These are phyloP conservation scores for Paxillus involutus DNA, from an alignment of 768 basidiomycete genomes.

Conservation along the genomic window DNA sequence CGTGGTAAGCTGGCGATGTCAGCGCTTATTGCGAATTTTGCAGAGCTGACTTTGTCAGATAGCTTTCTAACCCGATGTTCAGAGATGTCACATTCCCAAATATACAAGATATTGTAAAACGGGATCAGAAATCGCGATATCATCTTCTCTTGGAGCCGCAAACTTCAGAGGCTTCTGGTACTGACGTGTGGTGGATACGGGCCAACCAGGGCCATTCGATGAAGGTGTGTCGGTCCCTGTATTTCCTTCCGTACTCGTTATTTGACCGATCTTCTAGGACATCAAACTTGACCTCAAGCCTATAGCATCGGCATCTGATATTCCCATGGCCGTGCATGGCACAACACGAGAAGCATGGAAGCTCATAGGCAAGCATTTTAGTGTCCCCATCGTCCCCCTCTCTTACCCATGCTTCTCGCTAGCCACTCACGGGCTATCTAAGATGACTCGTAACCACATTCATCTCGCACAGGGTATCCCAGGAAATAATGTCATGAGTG, in stretches of 20 bases:
- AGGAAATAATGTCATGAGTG: constrained; percentile 70
- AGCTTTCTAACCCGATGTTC: constrained; percentile 75
- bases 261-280: constrained; percentile 38
- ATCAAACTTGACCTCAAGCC: constrained; percentile 68
- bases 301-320: constrained; percentile 55
- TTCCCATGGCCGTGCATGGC: constrained; percentile 84
- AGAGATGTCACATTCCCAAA: constrained; percentile 52
- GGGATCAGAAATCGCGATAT: constrained; percentile 68
- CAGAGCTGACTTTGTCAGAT: constrained; percentile 11
- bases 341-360: constrained; percentile 72
- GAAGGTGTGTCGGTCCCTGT: constrained; percentile 44
- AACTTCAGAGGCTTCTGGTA: constrained; percentile 22
- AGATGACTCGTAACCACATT: constrained; percentile 89
- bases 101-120: constrained; percentile 63
- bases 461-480: constrained; percentile 84
- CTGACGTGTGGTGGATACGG: constrained; percentile 76
- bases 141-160: constrained; percentile 55
- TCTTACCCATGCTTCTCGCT: background rate
- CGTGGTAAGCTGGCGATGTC: constrained; percentile 58
- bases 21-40: background rate
- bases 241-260: background rate
- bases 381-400: background rate
- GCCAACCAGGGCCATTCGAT: constrained; percentile 92
- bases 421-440: constrained; percentile 75
- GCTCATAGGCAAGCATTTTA: constrained; percentile 51